Evolutionary conservation across 345 rosid genomes (phyloP), one percentile per base, ranked within the genome.

Genomic region (Eucalyptus pumila): DNA sequence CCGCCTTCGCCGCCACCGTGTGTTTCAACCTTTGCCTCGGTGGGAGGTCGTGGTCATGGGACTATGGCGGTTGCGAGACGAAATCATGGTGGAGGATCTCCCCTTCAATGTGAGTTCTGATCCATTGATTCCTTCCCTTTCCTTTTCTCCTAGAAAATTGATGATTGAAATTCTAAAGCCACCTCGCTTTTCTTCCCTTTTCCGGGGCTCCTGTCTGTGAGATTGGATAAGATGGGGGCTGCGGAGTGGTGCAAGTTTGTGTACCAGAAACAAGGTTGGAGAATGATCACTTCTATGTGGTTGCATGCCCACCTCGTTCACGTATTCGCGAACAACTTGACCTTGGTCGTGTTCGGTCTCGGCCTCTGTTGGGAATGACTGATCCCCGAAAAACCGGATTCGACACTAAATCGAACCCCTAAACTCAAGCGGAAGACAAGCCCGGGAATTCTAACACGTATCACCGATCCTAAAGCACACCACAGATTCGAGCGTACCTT

Each of bases 161-260:
- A 62, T 62, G 69, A 7, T 30, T 14, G 32, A 62, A 62, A 62
- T 27, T 62, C 69, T 30, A 3, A 62, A 62, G 69, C 17, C 34
- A 62, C 6, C 69, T 87, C 91, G 5, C 14, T 24, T 58, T 26
- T 12, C 13, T 12, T 60, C 32, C 69, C n/a, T 60, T 27, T 13
- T 27, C 14, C 13, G 12, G 62, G 62, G 16, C 0, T 60, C 34
- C 32, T 12, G 69, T 60, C 34, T 12, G 69, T 6, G 0, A 96
- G 99, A 89, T 93, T 94, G 95, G 90, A 94, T 87, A 95, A 95
- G 91, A 91, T 95, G 95, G 99, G 99, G 99, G 85, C 97, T 95
- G 51, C 90, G 96, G 87, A 89, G 94, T 83, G 96, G 98, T n/a
- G 0, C 42, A 34, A 17, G 42, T 2, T 69, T 16, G 24, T 17